These are phyloP conservation scores for Flaveria brownii DNA, from an alignment of 129 eudicot species.

Conservation along the genomic window DNA sequence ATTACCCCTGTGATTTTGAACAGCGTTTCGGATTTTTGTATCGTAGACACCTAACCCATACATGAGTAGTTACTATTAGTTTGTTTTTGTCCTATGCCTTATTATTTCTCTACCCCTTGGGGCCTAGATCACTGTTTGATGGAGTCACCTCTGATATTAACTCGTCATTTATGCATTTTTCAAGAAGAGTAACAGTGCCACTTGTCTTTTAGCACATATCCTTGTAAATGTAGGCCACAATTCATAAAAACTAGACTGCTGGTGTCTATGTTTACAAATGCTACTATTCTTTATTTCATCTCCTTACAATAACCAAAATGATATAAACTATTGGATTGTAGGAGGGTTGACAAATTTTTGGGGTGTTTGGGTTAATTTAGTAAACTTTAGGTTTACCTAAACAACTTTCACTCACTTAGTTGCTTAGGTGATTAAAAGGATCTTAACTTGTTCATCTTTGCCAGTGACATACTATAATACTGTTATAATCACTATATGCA, in stretches of 20 bases:
- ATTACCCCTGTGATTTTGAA: conserved; percentile 28
- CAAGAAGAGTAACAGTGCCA: conserved; percentile 13
- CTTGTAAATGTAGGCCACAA: background rate
- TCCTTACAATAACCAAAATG: background rate
- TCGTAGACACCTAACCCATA: background rate
- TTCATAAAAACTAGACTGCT: conserved; percentile 17
- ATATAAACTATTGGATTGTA: too few relatives aligned
- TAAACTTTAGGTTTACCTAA: background rate
- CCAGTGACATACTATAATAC: background rate
- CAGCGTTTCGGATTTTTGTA: conserved; percentile 25
- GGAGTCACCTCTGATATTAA: conserved; percentile 5
- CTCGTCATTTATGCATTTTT: conserved; percentile 17
- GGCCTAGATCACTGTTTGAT: conserved; percentile 21
- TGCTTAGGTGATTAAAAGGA: background rate
- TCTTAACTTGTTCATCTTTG: background rate
- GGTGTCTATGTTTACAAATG: conserved; percentile 23
- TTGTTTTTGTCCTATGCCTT: conserved; percentile 29
- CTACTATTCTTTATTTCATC: background rate
- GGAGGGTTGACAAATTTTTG: too few relatives aligned
- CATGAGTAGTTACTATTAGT: conserved; percentile 25
- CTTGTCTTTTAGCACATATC: conserved; percentile 13
- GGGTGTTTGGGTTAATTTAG: too few relatives aligned
- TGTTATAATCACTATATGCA: background rate
- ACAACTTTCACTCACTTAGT: conserved; percentile 13
- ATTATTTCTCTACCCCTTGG: conserved; percentile 23